Evolutionary conservation across 768 basidiomycete genomes (phyloP), one percentile per base, ranked within the genome.

Genomic region (Leccinum boreale): DNA sequence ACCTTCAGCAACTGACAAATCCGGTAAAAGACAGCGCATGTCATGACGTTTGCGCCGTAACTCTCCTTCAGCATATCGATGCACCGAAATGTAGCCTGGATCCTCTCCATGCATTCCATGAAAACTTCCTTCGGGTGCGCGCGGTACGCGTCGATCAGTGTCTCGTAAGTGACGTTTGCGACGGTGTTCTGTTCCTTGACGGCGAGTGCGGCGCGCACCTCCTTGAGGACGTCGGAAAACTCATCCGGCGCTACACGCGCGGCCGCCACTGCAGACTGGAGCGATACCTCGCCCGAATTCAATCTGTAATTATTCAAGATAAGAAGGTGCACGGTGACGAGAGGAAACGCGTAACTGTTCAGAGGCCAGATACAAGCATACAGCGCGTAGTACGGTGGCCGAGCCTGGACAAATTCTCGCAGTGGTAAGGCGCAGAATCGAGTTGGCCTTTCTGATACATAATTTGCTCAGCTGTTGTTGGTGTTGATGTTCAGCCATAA

Each of bases 11-110:
- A 49, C 36, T 73, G 73, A 50, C 72, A 79, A 2, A 77, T 71
- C 81, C 81, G 83, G 53, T 72, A 77, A 63, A 80, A 83, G 3
- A 81, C 62, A 4, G 74, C 75, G 47, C 74, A 77, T 45, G 64
- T 72, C 23, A 77, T 67, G 15, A 67, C 57, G 35, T 54, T 52
- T 0, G 49, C 45, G 19, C 68, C 63, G 21, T 72, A 55, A 24
- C 50, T 60, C 14, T 63, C 52, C 47, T 52, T 67, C 8, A 73
- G 35, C 23, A 65, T 19, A 3, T 59, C 42, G n/a, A 55, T 31
- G 2, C 28, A 53, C 5, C 62, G 61, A 19, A 72, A 52, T 0
- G 53, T 59, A 2, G 48, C 58, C 60, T 80, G 77, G 24, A 68
- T 67, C 11, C 72, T 65, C 8, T 67, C 61, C 70, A 76, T 72